Conservation (phyloP, 257 asterid genomes). For the Nicotiana sylvestris region DNA sequence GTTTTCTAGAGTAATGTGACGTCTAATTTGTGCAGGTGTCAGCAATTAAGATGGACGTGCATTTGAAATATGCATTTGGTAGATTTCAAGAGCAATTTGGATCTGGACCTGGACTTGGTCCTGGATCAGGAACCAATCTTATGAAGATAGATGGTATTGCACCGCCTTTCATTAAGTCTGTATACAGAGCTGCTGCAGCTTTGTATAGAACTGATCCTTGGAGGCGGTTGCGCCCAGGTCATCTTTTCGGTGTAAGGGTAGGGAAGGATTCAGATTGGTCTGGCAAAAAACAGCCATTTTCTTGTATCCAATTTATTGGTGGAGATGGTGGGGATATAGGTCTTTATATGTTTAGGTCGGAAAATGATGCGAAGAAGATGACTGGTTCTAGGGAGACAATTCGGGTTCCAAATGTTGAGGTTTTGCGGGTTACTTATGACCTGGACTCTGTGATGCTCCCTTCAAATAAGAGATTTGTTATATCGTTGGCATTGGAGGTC, state of each 20-base stretch:
- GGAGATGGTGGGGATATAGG: slow-evolving; percentile 62
- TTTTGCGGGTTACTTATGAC: slow-evolving; percentile 50
- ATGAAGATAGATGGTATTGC: slow-evolving; percentile 40
- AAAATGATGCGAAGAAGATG: slow-evolving; percentile 37
- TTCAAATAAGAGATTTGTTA: slow-evolving; percentile 33
- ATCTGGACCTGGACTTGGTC: slow-evolving; percentile 58
- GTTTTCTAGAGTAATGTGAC: background rate
- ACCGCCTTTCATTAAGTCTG: slow-evolving; percentile 32
- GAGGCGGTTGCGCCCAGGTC: slow-evolving; percentile 49
- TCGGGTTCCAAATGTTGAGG: slow-evolving; percentile 37
- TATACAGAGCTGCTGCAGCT: slow-evolving; percentile 50
- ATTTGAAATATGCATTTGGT: slow-evolving; percentile 40
- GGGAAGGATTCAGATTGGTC: slow-evolving; percentile 55
- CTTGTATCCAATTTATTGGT: slow-evolving; percentile 49
- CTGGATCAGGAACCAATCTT: slow-evolving; percentile 47
- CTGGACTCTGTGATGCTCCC: slow-evolving; percentile 35
- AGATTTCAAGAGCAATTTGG: slow-evolving; percentile 55
- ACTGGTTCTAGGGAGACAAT: slow-evolving; percentile 51
- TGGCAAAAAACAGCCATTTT: slow-evolving; percentile 39
- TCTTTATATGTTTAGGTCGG: slow-evolving; percentile 44
- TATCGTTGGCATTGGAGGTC: slow-evolving; percentile 37
- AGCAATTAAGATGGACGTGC: slow-evolving; percentile 33
- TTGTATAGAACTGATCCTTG: slow-evolving; percentile 56
- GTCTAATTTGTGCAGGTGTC: slow-evolving; percentile 16
- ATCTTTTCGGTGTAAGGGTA: slow-evolving; percentile 39